Percentiles rank a stretch among this genome's conserved stretches.
phyloP scores from a whole-genome alignment of 129 eudicot genomes.

The Solidago caesia region DNA sequence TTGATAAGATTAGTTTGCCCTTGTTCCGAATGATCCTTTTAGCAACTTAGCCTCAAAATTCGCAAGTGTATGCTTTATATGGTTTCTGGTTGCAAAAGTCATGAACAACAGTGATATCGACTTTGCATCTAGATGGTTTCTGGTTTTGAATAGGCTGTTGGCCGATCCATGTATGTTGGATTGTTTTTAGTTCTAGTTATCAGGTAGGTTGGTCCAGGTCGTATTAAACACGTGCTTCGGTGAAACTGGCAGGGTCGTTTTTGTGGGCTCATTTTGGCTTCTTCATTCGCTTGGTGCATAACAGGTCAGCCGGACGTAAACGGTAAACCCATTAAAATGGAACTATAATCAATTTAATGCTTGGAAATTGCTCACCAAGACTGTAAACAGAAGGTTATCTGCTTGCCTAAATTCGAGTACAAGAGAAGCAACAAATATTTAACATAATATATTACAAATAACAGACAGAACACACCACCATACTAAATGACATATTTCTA shows the following conservation, averaged over 20 bases:
- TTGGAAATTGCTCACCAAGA: too few relatives aligned
- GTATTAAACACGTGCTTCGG: neutral
- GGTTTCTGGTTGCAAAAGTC: conserved; percentile 21
- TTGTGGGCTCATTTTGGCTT: too few relatives aligned
- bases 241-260: too few relatives aligned
- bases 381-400: neutral
- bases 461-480: neutral
- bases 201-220: neutral
- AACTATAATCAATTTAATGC: too few relatives aligned
- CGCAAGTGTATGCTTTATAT: conserved; percentile 27
- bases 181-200: neutral
- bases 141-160: neutral
- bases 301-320: too few relatives aligned
- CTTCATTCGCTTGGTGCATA: too few relatives aligned
- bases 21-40: neutral
- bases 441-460: neutral
- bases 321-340: too few relatives aligned
- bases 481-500: neutral
- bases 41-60: conserved; percentile 3
- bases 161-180: neutral
- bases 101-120: conserved; percentile 5
- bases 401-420: neutral
- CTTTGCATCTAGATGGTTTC: conserved; percentile 1
- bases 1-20: neutral
- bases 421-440: neutral